These are phyloP conservation scores for Trichophaea hybrida DNA, from an alignment of 2,329 filamentous ascomycete species.

Conservation along the genomic window DNA sequence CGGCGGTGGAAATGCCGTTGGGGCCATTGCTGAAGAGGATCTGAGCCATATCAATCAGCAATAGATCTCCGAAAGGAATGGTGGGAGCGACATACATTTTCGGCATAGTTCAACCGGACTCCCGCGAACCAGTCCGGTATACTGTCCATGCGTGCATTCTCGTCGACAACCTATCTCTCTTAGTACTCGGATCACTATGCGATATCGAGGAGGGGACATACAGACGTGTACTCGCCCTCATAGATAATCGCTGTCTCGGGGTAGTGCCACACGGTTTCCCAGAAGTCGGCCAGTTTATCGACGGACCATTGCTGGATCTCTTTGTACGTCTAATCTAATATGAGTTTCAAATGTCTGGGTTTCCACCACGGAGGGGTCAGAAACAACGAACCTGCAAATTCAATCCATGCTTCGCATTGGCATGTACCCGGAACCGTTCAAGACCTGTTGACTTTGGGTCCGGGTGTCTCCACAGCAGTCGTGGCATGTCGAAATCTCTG, in stretches of 20 bases:
- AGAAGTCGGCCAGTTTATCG: conserved; percentile 48
- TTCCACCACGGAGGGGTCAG: neutral
- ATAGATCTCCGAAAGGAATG: neutral
- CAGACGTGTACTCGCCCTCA: conserved; percentile 40
- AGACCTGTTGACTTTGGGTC: conserved; percentile 48
- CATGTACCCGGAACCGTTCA: conserved; percentile 50
- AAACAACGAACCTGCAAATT: conserved; percentile 40
- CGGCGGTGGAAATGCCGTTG: conserved; percentile 36
- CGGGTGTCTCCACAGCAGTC: conserved; percentile 56
- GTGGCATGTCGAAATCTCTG: conserved; percentile 30
- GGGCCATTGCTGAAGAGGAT: conserved; percentile 47
- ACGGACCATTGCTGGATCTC: conserved; percentile 60
- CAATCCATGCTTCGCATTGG: conserved; percentile 45
- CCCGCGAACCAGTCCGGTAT: conserved; percentile 68
- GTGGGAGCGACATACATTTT: conserved; percentile 35
- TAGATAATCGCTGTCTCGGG: conserved; percentile 43
- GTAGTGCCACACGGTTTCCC: conserved; percentile 46
- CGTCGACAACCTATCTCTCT: conserved; percentile 45
- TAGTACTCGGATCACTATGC: conserved; percentile 17
- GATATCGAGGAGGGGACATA: conserved; percentile 16
- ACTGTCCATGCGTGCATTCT: conserved; percentile 51
- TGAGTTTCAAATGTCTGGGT: neutral
- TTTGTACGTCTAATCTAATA: conserved; percentile 36
- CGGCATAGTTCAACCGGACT: conserved; percentile 59
- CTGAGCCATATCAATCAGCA: neutral